These are phyloP conservation scores for Antitrichia curtipendula DNA, from an alignment of 225 moss, liverwort and hornwort genomes.

Conservation along the genomic window DNA sequence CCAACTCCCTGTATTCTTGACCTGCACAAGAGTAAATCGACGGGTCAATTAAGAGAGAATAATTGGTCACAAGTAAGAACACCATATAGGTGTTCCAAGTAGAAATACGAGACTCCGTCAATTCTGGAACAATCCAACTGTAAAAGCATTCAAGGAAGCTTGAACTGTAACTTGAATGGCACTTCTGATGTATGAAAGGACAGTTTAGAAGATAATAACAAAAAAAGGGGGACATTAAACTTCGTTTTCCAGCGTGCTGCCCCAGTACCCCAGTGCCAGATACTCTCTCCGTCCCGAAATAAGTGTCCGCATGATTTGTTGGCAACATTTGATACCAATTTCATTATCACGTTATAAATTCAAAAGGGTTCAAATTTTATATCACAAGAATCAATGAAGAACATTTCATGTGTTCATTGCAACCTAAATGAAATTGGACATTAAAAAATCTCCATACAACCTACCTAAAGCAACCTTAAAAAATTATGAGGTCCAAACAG, in stretches of 20 bases:
- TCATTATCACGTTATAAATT: background rate
- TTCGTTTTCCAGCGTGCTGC: background rate
- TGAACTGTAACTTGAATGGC: background rate
- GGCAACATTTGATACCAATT: background rate
- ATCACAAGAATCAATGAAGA: background rate
- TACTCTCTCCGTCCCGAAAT: background rate
- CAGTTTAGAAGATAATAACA: background rate
- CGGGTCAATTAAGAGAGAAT: background rate
- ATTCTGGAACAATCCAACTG: background rate
- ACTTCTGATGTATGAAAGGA: background rate
- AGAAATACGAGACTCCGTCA: background rate
- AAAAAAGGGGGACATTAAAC: background rate
- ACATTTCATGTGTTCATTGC: background rate
- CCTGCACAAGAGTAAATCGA: conserved; percentile 22
- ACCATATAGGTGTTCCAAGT: background rate
- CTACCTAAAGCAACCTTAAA: background rate
- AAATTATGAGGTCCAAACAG: background rate
- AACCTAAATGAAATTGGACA: background rate
- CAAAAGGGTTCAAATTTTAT: background rate
- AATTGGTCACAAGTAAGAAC: background rate
- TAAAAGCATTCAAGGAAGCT: background rate
- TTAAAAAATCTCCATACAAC: background rate
- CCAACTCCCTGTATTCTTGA: conserved; percentile 95
- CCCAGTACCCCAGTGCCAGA: background rate
- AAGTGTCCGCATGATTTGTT: background rate